Conservation (phyloP, 441 rosid species). For the Jatropha podagrica region DNA sequence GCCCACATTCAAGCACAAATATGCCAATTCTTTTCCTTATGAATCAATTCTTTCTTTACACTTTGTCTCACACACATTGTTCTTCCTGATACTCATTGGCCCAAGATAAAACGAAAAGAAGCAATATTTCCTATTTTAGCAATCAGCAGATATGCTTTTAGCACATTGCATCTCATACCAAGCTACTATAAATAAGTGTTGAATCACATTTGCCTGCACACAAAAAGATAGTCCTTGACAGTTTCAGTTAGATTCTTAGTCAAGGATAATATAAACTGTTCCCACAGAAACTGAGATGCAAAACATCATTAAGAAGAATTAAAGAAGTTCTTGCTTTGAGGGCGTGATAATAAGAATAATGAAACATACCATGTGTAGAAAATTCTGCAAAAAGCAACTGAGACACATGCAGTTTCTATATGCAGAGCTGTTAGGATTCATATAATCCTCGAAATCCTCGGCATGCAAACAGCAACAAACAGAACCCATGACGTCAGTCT, state of each 20-base stretch:
- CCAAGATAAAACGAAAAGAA: background rate
- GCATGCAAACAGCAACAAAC: constrained; percentile 80
- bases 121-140: background rate
- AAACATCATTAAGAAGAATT: background rate
- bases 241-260: background rate
- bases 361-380: constrained; percentile 59
- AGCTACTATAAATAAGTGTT: background rate
- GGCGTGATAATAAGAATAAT: constrained; percentile 8
- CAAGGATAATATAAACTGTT: background rate
- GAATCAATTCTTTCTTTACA: background rate
- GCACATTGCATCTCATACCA: background rate
- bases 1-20: constrained; percentile 11
- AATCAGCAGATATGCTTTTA: background rate
- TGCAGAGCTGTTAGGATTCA: constrained; percentile 62
- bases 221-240: background rate
- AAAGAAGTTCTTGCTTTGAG: background rate
- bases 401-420: constrained; percentile 81
- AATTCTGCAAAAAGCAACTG: constrained; percentile 64
- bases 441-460: constrained; percentile 69
- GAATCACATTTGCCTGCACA: background rate
- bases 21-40: background rate
- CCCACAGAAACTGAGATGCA: background rate
- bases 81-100: background rate
- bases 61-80: background rate
- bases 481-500: constrained; percentile 64